Conservation (phyloP, 176 grass and related monocot species). For the Canna indica region DNA sequence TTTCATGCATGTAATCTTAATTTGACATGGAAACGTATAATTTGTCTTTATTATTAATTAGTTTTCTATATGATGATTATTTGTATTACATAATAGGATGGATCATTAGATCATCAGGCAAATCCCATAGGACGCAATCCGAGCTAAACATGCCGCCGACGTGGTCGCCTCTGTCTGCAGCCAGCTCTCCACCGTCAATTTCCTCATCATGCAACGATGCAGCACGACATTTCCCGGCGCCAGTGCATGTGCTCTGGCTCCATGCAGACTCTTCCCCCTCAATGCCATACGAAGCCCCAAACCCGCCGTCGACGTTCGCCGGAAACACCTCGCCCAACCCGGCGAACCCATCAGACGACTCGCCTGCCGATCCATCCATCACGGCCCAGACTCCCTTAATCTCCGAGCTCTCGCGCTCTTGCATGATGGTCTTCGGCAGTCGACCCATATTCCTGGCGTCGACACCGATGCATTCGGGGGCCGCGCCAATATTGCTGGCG, state of each 20-base stretch:
- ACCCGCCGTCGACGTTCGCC: background rate
- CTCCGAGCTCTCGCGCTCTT: constrained; percentile 34
- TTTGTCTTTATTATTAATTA: background rate
- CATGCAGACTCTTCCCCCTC: constrained; percentile 49
- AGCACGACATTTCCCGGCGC: background rate
- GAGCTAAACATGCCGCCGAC: constrained; percentile 33
- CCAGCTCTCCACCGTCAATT: constrained; percentile 37
- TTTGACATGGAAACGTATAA: background rate
- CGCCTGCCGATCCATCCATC: background rate
- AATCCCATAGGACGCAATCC: constrained; percentile 82
- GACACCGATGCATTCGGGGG: constrained; percentile 16
- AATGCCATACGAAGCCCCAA: constrained; percentile 18
- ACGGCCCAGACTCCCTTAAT: no score
- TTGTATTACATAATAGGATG: constrained; percentile 28
- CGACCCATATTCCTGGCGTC: constrained; percentile 10
- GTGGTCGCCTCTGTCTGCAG: constrained; percentile 11
- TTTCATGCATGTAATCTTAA: no score
- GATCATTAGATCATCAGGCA: constrained; percentile 60
- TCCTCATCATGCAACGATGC: constrained; percentile 13
- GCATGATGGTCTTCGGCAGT: constrained; percentile 70
- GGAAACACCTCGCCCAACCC: constrained; percentile 18
- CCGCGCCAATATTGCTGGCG: constrained; percentile 15
- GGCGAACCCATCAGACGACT: constrained; percentile 17
- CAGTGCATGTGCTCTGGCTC: constrained; percentile 42
- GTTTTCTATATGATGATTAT: background rate